Base-by-base conservation (phyloP, 2,329 filamentous ascomycete genomes). In the Exophiala calicioides region DNA sequence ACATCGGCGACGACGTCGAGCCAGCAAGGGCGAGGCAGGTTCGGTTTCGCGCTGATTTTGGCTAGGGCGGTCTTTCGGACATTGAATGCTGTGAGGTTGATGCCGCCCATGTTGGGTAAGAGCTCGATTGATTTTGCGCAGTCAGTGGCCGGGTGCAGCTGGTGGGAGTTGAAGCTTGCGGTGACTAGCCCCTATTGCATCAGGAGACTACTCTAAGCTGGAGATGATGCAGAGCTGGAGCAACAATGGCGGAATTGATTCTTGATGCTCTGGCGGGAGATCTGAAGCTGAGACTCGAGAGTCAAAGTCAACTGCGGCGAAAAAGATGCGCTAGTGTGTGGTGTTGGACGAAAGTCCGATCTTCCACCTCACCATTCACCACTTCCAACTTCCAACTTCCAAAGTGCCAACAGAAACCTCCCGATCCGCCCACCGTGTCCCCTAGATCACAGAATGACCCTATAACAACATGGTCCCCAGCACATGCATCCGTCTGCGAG, bases 1-100 rank as follows among this genome's bases (percentile, higher is more conserved):
- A 82, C 75, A 40, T 76, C 71, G 53, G 70, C 69, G 31, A 84
- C 62, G 8, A 79, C 70, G 37, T 75, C 64, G 58, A 79, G 77
- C 82, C 82, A 85, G 60, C 60, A 58, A 16, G 69, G 70, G n/a
- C 64, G 52, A 30, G 58, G 58, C 12, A 50, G 53, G 27, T 60
- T 66, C 55, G 69, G 69, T 34, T 62, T 64, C 34, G 59, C 60
- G 35, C 64, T 61, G 44, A 64, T 60, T 52, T 69, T 66, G 21
- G 59, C 62, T 31, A 74, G 55, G 26, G 68, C 70, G 18, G 62
- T 69, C 56, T 67, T 65, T 56, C 71, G 66, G 46, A 74, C 71
- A 42, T 68, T 68, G 34, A 73, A 66, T 38, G 71, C 70, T 56
- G 69, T 66, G 56, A 74, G 61, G 50, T 73, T 73, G 60, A 68